Evolutionary conservation across 2,329 filamentous ascomycete genomes (phyloP).

Genomic region (Aspergillus tanneri): DNA sequence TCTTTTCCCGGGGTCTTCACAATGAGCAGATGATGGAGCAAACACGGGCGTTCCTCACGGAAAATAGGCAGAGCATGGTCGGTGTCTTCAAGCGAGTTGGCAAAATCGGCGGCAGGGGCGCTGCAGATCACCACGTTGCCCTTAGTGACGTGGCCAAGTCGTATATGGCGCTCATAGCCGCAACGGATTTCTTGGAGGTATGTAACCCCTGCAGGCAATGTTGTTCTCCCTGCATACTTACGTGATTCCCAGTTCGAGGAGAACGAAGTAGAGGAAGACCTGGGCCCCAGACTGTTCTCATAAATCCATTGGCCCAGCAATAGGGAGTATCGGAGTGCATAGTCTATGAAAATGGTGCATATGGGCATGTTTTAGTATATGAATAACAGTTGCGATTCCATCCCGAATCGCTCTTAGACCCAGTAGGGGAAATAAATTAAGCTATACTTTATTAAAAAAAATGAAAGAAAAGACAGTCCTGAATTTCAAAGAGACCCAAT

Average conservation of each 20-base stretch:
- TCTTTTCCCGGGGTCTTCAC: conserved; percentile 77
- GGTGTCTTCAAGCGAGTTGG: conserved; percentile 88
- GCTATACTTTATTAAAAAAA: not conserved
- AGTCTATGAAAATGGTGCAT: conserved; percentile 18
- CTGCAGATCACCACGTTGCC: conserved; percentile 56
- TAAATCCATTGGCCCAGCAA: conserved; percentile 17
- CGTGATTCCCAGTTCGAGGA: conserved; percentile 43
- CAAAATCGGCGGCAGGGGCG: conserved; percentile 62
- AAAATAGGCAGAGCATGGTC: conserved; percentile 80
- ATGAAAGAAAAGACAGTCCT: too few species aligned
- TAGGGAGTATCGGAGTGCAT: conserved; percentile 11
- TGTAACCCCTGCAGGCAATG: conserved; percentile 32
- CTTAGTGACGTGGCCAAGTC: conserved; percentile 79
- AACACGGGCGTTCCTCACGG: conserved; percentile 74
- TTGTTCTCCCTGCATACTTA: conserved; percentile 12
- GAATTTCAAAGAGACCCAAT: too few species aligned
- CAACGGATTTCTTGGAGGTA: conserved; percentile 85
- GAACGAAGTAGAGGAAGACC: conserved; percentile 32
- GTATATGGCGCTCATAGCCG: conserved; percentile 76
- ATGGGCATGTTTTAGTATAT: conserved; percentile 12
- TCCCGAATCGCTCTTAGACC: not conserved
- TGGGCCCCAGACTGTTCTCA: conserved; percentile 34
- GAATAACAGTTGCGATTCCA: not conserved
- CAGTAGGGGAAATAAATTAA: not conserved
- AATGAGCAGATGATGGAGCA: conserved; percentile 72